Evolutionary conservation across 192 early-diverging fungal genomes (phyloP).

Genomic region (Funneliformis mosseae): DNA sequence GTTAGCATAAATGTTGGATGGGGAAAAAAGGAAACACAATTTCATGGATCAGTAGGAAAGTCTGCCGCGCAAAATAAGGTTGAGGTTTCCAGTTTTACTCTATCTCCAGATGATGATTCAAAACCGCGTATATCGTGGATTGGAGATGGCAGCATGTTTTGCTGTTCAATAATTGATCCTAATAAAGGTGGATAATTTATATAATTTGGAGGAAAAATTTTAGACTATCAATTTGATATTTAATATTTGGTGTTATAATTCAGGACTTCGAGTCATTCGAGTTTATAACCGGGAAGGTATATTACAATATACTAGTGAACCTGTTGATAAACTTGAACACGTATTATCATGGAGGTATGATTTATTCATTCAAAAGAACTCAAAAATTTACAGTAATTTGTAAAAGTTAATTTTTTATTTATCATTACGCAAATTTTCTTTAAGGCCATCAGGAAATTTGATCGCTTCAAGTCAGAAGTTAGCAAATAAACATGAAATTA

Average conservation of each 20-base stretch:
- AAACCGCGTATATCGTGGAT: constrained; percentile 82
- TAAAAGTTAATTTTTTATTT: not conserved
- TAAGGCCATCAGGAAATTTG: constrained; percentile 78
- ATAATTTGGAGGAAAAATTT: not conserved
- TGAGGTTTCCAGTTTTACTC: constrained; percentile 41
- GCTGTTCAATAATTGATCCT: constrained; percentile 68
- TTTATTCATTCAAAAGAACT: not conserved
- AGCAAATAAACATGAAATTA: constrained; percentile 80
- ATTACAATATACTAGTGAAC: constrained; percentile 81
- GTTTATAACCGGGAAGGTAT: constrained; percentile 86
- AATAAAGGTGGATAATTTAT: constrained; percentile 40
- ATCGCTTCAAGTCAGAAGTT: constrained; percentile 79
- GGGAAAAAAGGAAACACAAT: constrained; percentile 97
- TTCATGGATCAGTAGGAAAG: constrained; percentile 90
- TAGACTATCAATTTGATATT: not conserved
- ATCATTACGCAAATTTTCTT: not conserved
- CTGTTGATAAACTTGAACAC: constrained; percentile 77
- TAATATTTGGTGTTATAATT: not conserved
- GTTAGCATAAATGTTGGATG: constrained; percentile 85
- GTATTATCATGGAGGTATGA: constrained; percentile 72
- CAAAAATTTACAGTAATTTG: not conserved
- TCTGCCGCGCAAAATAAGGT: constrained; percentile 60
- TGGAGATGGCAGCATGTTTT: constrained; percentile 85
- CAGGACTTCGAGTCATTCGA: constrained; percentile 65
- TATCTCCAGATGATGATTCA: constrained; percentile 70